Conservation (phyloP, 768 basidiomycete species). For the Lanmaoa pseudosensibilis region DNA sequence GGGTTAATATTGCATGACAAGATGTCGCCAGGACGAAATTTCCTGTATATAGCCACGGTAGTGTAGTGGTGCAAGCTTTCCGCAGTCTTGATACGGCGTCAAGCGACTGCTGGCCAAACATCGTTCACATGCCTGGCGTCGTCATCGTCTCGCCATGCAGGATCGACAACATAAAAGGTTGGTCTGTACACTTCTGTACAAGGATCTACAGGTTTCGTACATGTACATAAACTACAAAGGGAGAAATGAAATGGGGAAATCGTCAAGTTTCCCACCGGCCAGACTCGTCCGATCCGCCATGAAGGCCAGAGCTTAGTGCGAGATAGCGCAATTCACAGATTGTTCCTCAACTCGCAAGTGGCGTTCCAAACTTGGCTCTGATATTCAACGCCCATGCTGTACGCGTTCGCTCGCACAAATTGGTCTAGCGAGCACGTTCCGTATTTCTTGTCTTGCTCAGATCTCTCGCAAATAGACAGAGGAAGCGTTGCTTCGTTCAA, state of each 20-base stretch:
- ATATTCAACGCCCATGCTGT: conserved; percentile 28
- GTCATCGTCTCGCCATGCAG: too few relatives aligned
- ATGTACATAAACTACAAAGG: not conserved
- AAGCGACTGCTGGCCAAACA: not conserved
- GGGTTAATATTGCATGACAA: too few relatives aligned
- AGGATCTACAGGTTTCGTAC: too few relatives aligned
- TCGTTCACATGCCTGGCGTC: not conserved
- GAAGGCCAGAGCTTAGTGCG: not conserved
- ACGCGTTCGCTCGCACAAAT: conserved; percentile 34
- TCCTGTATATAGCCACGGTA: too few relatives aligned
- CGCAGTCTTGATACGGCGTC: too few relatives aligned
- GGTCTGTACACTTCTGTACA: not conserved
- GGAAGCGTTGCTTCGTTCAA: conserved; percentile 42
- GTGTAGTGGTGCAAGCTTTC: too few relatives aligned
- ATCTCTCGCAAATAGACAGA: conserved; percentile 33
- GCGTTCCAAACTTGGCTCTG: conserved; percentile 37
- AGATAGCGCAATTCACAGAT: not conserved
- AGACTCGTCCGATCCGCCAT: not conserved
- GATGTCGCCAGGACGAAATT: too few relatives aligned
- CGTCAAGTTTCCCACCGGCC: not conserved
- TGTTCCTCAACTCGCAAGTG: conserved; percentile 31
- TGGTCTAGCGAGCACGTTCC: conserved; percentile 40
- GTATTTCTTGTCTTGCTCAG: conserved; percentile 26
- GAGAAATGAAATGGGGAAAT: too few relatives aligned
- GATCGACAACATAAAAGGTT: not conserved